Base-by-base conservation (phyloP, 192 early-diverging fungal species). In the Diversispora epigaea region DNA sequence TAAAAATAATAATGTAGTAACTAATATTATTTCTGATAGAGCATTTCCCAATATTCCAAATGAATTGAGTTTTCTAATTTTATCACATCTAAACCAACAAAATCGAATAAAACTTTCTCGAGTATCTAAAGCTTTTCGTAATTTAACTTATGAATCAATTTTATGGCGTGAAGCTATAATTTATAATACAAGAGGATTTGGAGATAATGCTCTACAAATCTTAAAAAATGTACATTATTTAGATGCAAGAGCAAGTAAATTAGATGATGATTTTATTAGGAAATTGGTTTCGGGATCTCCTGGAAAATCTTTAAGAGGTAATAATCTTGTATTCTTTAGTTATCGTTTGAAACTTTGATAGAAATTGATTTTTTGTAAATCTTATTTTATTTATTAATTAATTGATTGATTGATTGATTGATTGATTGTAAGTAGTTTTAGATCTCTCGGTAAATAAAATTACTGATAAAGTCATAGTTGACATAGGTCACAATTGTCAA, bases 281-380 rank as follows among this genome's bases (percentile, higher is more conserved):
- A 50, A 39, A 8, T 70, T 70, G 15, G 49, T 70, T 39, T 9
- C n/a, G n/a, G 22, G 68, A n/a, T 19, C 50, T 8, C 44, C 68
- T 17, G 50, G 52, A n/a, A 14, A 52, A 41, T 21, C 68, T 14
- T n/a, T 70, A 54, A 70, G 39, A 70, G 50, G 68, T 70, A 47
- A 22, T 21, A 58, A n/a, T n/a, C n/a, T 10, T 3, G 5, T 14
- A 9, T 6, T 22, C 9, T 58, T 58, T 58, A 22, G 17, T 58
- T 3, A 4, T 58, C 2, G 17, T 19, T 58, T 19, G 3, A 4
- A 9, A 8, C n/a, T 58, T 19, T 32, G 25, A 32, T 2, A 47
- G 21, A 47, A 67, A 45, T 67, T 11, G 15, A 68, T 40, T 68
- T 52, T 10, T 4, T 39, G 11, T 52, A 47, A 52, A 22, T 68